Base-by-base conservation (phyloP, 1,284 basidiomycete genomes). In the Austroboletus niveus region DNA sequence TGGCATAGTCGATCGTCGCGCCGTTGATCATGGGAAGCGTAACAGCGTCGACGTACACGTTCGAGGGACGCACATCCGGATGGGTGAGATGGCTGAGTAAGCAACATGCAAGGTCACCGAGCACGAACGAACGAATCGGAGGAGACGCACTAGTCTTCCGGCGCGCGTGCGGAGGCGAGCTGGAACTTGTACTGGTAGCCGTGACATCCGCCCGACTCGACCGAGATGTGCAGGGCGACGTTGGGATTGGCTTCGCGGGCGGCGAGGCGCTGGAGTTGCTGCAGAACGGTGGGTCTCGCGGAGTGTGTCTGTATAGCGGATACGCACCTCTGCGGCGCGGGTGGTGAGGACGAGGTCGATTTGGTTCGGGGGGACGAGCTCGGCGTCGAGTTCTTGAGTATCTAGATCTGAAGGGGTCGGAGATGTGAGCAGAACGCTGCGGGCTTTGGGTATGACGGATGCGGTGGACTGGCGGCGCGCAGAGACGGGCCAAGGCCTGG, bases 151-250 rank as follows among this genome's bases (percentile, higher is more conserved):
- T 94, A 94, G 71, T 95, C 93, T 55, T 91, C 89, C 6, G 74
- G 72, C 47, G 76, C 71, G 8, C 77, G 77, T 24, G 72, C 66
- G 42, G 76, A 78, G 3, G 87, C 84, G 1, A 95, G 76, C 53
- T 86, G 83, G 77, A 96, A 81, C 66, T 91, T 93, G 72, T 95
- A 95, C 64, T 95, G 91, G 64, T 95, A 95, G 31, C 93, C 93
- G 61, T 96, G 92, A 62, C 93, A 95, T 35, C 93, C 94, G 15
- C 93, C 93, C 4, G 88, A 91, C 65, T 94, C 92, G 24, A 96
- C 89, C 1, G 83, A 74, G 60, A 96, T 77, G 54, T 92, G 76
- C 14, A 95, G 73, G 2, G 84, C 87, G 20, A 88, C 77, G 30
- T 78, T 61, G 0, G 81, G 68, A 58, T 87, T 79, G 8, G 77